These are phyloP conservation scores for Phytopythium aichiense DNA, from an alignment of 352 stramenopile genomes.

Conservation along the genomic window DNA sequence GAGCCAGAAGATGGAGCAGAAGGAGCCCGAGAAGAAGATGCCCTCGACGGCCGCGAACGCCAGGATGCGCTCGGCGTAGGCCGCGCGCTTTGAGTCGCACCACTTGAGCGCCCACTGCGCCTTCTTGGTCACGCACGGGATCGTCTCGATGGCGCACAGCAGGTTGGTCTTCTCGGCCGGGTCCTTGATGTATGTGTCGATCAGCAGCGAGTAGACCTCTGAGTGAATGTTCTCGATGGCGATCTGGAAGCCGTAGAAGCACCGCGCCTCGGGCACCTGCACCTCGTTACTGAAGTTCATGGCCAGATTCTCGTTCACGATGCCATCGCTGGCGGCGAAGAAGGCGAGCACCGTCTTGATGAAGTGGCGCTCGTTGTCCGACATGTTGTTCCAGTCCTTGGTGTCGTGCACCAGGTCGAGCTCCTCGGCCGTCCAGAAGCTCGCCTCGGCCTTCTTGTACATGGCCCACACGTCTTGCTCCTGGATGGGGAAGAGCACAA, in stretches of 20 bases:
- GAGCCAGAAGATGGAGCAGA: conserved; percentile 99
- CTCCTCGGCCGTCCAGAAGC: conserved; percentile 99
- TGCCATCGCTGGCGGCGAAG: conserved; percentile 98
- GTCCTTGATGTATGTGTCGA: conserved; percentile 99
- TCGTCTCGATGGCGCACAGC: conserved; percentile 97
- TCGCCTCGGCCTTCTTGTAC: conserved; percentile 99
- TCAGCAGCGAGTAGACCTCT: conserved; percentile 99
- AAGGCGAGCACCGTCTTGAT: conserved; percentile 98
- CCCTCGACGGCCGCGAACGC: conserved; percentile 98
- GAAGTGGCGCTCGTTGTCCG: conserved; percentile 96
- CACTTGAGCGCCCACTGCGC: conserved; percentile 96
- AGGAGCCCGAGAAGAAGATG: conserved; percentile 99
- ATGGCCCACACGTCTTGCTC: conserved; percentile 97
- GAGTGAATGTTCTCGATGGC: conserved; percentile 99
- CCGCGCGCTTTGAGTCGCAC: conserved; percentile 91
- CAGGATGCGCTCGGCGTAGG: conserved; percentile 96
- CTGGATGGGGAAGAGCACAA: conserved; percentile 98
- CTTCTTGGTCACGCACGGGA: conserved; percentile 97
- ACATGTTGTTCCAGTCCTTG: conserved; percentile 94
- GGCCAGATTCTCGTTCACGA: conserved; percentile 99
- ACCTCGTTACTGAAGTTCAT: conserved; percentile 99
- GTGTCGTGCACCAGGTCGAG: conserved; percentile 95
- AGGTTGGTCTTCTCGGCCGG: conserved; percentile 90
- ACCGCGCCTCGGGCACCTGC: conserved; percentile 95
- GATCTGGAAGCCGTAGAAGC: conserved; percentile 99